Conservation (phyloP, 2,329 filamentous ascomycete species). For the Scortechinia acanthostroma region DNA sequence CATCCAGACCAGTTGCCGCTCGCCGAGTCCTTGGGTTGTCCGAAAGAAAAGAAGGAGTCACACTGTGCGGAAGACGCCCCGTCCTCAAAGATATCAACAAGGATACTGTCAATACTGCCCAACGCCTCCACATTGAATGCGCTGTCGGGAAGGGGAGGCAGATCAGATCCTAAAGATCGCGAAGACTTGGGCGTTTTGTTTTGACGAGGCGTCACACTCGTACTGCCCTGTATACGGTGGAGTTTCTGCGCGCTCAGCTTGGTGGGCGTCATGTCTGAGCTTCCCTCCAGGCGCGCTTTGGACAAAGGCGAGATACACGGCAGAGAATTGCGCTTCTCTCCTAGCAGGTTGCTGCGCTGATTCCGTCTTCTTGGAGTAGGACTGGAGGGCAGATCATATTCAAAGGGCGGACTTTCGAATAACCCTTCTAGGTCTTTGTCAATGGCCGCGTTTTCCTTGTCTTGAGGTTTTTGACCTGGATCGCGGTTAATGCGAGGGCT, state of each 20-base stretch:
- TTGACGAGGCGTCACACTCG: conserved; percentile 13
- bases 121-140: neutral
- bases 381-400: neutral
- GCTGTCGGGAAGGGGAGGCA: neutral
- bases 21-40: conserved; percentile 11
- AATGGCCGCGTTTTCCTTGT: neutral
- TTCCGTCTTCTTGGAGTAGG: neutral
- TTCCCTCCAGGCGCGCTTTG: neutral
- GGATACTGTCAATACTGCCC: neutral
- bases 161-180: no score
- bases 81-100: conserved; percentile 1
- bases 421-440: neutral
- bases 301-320: neutral
- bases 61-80: neutral
- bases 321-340: neutral
- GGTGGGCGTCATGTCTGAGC: conserved; percentile 13
- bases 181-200: neutral
- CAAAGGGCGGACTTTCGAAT: neutral
- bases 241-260: conserved; percentile 20
- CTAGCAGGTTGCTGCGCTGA: neutral
- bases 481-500: neutral
- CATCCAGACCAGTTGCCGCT: conserved; percentile 23
- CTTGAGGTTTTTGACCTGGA: neutral
- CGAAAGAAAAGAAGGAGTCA: conserved; percentile 15
- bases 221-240: conserved; percentile 17